Evolutionary conservation across 2,329 filamentous ascomycete species (phyloP), one percentile per base, ranked within the genome.

Genomic region (Aureobasidium melanogenum): DNA sequence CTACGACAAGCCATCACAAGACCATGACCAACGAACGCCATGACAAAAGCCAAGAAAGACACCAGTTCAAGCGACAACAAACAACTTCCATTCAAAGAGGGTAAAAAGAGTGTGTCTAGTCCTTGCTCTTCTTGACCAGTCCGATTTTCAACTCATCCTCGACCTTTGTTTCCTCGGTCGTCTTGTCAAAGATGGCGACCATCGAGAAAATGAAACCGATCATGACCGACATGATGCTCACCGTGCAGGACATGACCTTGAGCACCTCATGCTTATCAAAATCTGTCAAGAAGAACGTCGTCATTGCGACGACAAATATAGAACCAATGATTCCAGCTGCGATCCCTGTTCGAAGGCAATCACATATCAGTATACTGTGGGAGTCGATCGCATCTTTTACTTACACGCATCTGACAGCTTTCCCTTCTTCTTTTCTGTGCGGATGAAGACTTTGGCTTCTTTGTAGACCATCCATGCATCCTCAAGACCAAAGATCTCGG

Each of bases 381-480:
- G 8, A 30, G 28, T 5, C 28, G 4, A 30, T 4, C 4, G 28
- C 8, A 30, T 30, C 28, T n/a, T 5, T 14, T 10, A 43, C 43
- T 46, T 46, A 46, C 43, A 46, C 2, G 5, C 1, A 24, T 3
- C 22, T 5, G 17, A 2, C 0, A 24, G 43, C 24, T 28, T 46
- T 5, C 14, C 30, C 24, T 32, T 32, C 14, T 30, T 48, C 32
- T 51, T n/a, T 36, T 51, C 26, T 6, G 12, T 51, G 8, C 17
- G n/a, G 10, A 51, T 38, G 30, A 57, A 50, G 2, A 63, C 4
- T 15, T 61, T 55, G 0, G 62, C 55, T 22, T 64, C 65, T 36
- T 63, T 61, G 58, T 64, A 66, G 3, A 66, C 36, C 28, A 64
- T 58, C 65, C 65, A 66, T 1, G 61, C 64, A 26, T 66, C 62